Base-by-base conservation (phyloP, 164 flowering plant species). In the Umbilicus rupestris region DNA sequence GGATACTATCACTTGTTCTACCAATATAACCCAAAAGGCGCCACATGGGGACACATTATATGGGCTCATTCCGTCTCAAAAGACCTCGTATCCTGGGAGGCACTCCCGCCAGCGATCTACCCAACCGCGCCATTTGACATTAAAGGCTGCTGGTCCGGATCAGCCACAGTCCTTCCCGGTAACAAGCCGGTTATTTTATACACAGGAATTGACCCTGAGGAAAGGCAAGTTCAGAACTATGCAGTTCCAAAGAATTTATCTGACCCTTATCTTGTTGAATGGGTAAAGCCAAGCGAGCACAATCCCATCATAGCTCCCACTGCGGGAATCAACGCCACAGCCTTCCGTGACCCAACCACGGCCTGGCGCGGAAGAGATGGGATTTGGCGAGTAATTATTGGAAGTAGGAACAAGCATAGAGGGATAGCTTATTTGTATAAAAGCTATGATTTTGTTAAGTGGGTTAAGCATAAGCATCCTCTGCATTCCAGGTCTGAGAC, bases 21-120 rank as follows among this genome's bases (percentile, higher is more conserved):
- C 71, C 89, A 85, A 41, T 83, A 83, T 80, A 85, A 85, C 57
- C 89, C 89, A 0, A 74, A 78, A 67, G 87, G 86, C 7, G 75
- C 87, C 7, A 80, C 79, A 1, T 85, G 90, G 90, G 87, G 87
- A 14, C 79, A 82, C 78, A 83, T 83, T 20, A 82, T 83, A 0
- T 85, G 90, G 90, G 90, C 81, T n/a, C 90, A 85, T 41, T 82
- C 90, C 2, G 83, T 83, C 0, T 85, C 90, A 8, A 83, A 70
- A 31, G 86, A 85, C 70, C 22, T 85, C 28, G 74, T 85, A 65
- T 82, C 80, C 69, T 85, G 90, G 90, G 66, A 69, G 28, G 63
- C 80, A 0, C 77, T 83, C 5, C 73, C 75, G 0, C 83, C 74
- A 0, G 90, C 90, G 10, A 78, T 85, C 24, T 73, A 64, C 68